Evolutionary conservation across 345 rosid species (phyloP), one percentile per base, ranked within the genome.

Genomic region (Punica granatum): DNA sequence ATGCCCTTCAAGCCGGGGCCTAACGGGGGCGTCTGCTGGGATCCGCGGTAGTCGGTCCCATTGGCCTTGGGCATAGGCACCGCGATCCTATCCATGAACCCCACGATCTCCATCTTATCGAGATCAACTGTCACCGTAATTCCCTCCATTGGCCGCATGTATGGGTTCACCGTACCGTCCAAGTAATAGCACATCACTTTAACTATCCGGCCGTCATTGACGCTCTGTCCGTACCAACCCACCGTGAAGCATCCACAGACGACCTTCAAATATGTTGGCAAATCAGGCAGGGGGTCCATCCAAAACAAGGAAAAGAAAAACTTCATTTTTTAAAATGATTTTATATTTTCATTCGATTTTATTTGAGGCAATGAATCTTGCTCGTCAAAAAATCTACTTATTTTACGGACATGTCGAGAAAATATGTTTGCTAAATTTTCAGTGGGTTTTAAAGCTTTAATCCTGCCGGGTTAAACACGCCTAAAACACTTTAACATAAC

Each of bases 171-270:
- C 42, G 74, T 71, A 16, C 69, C 74, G 25, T 71, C 69, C 64
- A 54, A 15, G 43, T 37, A 71, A n/a, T 56, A 71, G 7, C 69
- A 71, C 74, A 64, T 64, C 32, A 65, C 65, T 63, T 56, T 71
- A 21, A 71, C 69, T 37, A 4, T 43, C 69, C 74, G 35, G 0
- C 46, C 49, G 34, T 28, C 44, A 42, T 65, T 18, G 54, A 31
- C 41, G 37, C 25, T 28, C 53, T 16, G 41, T 25, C 93, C 96
- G 31, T 79, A 87, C 93, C 96, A 92, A 23, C 98, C 98, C 2
- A 86, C 78, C 2, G 92, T 83, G 67, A 89, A 78, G 41, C 92
- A 84, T 28, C 83, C 48, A 69, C 96, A 92, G 66, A 87, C 86
- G 60, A 54, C 25, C 60, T 54, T 48, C 54, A 48, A 18, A 54